Evolutionary conservation across 176 grass and related monocot species (phyloP), one percentile per base, ranked within the genome.

Genomic region (Oryza punctata): DNA sequence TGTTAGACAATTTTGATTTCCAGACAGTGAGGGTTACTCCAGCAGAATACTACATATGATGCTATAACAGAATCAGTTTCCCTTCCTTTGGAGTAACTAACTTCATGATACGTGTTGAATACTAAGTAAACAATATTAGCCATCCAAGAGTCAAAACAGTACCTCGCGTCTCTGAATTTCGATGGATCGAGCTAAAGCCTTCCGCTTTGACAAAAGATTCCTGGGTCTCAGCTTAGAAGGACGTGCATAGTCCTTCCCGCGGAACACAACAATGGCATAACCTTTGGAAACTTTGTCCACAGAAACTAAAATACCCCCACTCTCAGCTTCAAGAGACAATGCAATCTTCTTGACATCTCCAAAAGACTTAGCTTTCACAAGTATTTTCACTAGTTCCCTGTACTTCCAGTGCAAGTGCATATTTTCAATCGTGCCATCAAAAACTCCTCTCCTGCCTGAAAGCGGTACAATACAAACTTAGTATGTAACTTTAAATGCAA

Each of bases 341-440:
- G 96, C 96, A 33, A 82, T 84, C 69, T 69, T 82, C 81, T 88
- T 93, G 41, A 95, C 96, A n/a, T 93, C 87, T 26, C 73, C 75
- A 78, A 95, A 91, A 74, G 83, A 88, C 64, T 93, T 98, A 37
- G 83, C 71, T 81, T 95, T 98, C 46, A 95, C 82, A 72, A 93
- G 67, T 66, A 98, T 86, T 77, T 98, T 98, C 27, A 98, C 92
- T 18, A 95, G 43, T 81, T 98, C 96, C 81, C 96, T 92, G 81
- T 98, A 94, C 29, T 98, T 98, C 95, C 95, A 98, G 79, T 98
- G 95, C 89, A 98, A 89, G 87, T 98, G 95, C 92, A 98, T 98
- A 64, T 95, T 98, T 78, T 98, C 96, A 26, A 98, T 88, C 15
- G 93, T 94, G 65, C 93, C 96, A 25, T 95, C 93, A 88, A 98